Evolutionary conservation across 2,329 filamentous ascomycete genomes (phyloP).

Genomic region (Fusarium veterinarium): DNA sequence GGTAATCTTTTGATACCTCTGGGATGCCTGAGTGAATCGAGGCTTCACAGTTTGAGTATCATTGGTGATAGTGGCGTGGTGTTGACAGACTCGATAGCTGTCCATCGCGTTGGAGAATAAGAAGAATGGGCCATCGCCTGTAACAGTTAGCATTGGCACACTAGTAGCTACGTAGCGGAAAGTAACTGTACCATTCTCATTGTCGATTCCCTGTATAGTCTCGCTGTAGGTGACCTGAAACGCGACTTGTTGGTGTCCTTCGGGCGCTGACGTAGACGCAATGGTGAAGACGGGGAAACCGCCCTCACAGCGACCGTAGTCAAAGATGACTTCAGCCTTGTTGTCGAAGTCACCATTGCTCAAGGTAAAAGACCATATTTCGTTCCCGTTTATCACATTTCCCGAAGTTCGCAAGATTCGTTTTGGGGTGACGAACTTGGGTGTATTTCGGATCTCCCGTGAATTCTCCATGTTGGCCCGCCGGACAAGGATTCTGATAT

Average conservation of each 20-base stretch:
- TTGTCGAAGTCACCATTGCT: fast-evolving
- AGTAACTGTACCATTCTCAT: background rate
- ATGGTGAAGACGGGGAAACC: background rate
- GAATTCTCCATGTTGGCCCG: background rate
- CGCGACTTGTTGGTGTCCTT: background rate
- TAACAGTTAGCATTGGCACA: fast-evolving
- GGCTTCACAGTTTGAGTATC: background rate
- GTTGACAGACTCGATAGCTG: background rate
- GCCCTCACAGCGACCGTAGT: slow-evolving; percentile 5
- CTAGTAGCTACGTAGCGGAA: fast-evolving
- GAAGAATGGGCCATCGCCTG: slow-evolving; percentile 14
- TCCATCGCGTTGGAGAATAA: slow-evolving; percentile 7
- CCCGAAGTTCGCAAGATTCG: background rate
- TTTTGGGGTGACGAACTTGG: background rate
- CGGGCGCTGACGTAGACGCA: background rate
- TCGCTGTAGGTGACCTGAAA: slow-evolving; percentile 5
- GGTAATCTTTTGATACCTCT: slow-evolving; percentile 3
- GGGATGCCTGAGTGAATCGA: background rate
- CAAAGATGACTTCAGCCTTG: background rate
- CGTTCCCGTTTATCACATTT: fast-evolving
- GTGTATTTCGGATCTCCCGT: no score
- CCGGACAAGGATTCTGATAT: background rate
- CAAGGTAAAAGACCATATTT: background rate
- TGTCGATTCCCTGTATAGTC: background rate
- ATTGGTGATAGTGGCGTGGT: background rate